Conservation (phyloP, 306 rosid species). For the Styphnolobium japonicum region DNA sequence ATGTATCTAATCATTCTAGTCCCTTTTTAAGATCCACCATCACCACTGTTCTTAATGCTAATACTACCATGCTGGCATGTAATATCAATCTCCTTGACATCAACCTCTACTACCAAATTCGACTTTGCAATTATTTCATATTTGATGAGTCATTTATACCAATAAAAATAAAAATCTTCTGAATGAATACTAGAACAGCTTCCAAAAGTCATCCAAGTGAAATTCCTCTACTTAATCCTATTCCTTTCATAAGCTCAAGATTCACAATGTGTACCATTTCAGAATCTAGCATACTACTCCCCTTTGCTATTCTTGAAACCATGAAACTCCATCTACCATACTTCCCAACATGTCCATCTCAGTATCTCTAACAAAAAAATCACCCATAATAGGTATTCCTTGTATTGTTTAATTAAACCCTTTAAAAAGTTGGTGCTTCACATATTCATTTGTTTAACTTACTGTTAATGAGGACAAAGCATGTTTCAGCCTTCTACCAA, state of each 20-base stretch:
- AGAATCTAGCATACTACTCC: neutral
- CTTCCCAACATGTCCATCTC: neutral
- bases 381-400: neutral
- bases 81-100: neutral
- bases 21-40: neutral
- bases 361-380: neutral
- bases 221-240: neutral
- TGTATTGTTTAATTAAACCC: neutral
- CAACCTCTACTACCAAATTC: neutral
- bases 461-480: neutral
- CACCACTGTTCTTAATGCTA: neutral
- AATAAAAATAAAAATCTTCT: neutral
- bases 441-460: neutral
- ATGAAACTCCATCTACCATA: neutral
- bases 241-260: neutral
- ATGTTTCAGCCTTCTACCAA: neutral
- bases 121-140: neutral
- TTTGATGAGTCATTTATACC: neutral
- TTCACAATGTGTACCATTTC: neutral
- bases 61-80: neutral
- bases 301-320: neutral
- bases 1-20: neutral
- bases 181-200: neutral
- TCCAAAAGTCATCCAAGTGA: neutral
- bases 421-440: neutral